Base-by-base conservation (phyloP, 2,329 filamentous ascomycete genomes). In the Massarina eburnea region DNA sequence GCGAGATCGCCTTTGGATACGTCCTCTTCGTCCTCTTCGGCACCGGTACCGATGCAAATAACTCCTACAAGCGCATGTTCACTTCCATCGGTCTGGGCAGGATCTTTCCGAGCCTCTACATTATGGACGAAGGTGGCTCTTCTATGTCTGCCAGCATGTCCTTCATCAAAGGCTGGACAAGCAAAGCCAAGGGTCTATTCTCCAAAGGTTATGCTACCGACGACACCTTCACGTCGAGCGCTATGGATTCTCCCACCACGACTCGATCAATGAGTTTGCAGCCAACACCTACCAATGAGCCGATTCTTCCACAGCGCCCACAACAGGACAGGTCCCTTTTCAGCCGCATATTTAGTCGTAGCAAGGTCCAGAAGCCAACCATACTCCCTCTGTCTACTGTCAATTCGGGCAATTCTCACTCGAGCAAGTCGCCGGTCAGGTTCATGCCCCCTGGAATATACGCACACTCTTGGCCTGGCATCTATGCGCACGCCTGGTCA, bases 11-110 rank as follows among this genome's bases (percentile, higher is more conserved):
- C 0, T 71, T 76, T 3, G 80, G 79, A 0, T 75, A 80, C 47
- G 46, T 83, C 20, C 67, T 82, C 10, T 87, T 87, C 59, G 41
- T 79, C n/a, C 80, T 84, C 57, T 86, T 86, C 53, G 84, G 85
- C 8, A 77, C 83, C 14, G 84, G 84, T 22, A 72, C 71, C 20
- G 84, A 88, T 57, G 83, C 83, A 0, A 46, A 60, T 35, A 64
- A 59, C 10, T 54, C 58, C 2, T 69, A 69, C 49, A 63, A 58
- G 43, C 54, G 48, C 2, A 53, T 62, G 32, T 39, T 66, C 1
- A 50, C 62, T 7, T 34, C 39, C 1, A 10, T 67, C 1, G 66
- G 65, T 0, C 37, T 66, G 4, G 67, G 67, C 9, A 62, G 50
- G 27, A 19, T 66, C 4, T 69, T 67, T 41, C 64, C 66, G 0